Percentiles rank a stretch among this genome's conserved stretches.
These are phyloP conservation scores for Sporothrix phasma DNA, from an alignment of 2,329 filamentous ascomycete species.

Conservation along the genomic window DNA sequence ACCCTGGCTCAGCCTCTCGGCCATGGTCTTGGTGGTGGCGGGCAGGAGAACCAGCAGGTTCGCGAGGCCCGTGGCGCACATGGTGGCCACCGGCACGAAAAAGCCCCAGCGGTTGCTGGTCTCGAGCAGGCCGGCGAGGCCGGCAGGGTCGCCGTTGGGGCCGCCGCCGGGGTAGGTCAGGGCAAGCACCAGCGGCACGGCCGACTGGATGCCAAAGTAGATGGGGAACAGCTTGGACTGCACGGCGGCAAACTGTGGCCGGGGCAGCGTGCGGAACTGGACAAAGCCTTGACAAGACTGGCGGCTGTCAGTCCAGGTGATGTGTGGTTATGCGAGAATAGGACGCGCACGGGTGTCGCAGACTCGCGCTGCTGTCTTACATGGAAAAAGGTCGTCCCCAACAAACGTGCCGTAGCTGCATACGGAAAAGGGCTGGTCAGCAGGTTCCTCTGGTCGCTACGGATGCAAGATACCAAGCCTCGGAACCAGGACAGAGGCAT, in stretches of 20 bases:
- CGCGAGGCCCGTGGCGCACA: slow-evolving; percentile 58
- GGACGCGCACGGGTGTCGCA: too few relatives aligned
- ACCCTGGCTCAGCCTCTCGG: slow-evolving; percentile 70
- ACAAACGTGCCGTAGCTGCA: slow-evolving; percentile 78
- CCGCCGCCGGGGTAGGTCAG: slow-evolving; percentile 63
- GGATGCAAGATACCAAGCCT: not conserved
- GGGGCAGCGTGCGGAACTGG: slow-evolving; percentile 65
- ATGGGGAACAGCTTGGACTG: slow-evolving; percentile 76
- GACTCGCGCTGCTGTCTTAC: slow-evolving; percentile 31
- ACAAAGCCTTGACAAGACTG: slow-evolving; percentile 62
- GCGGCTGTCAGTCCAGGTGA: slow-evolving; percentile 15
- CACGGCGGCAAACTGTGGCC: slow-evolving; percentile 69
- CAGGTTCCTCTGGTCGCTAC: not conserved
- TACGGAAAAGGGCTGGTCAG: slow-evolving; percentile 1
- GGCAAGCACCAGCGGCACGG: slow-evolving; percentile 60
- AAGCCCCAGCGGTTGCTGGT: slow-evolving; percentile 53
- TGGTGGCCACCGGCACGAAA: slow-evolving; percentile 57
- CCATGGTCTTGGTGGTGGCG: slow-evolving; percentile 63
- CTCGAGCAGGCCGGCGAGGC: slow-evolving; percentile 48
- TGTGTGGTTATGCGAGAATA: too few relatives aligned
- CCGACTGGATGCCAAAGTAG: slow-evolving; percentile 79
- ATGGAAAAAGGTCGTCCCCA: slow-evolving; percentile 83
- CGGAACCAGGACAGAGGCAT: not conserved
- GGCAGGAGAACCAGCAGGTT: slow-evolving; percentile 69
- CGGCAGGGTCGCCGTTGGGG: slow-evolving; percentile 29